Conservation (phyloP, 768 basidiomycete genomes). For the Naganishia friedmannii region DNA sequence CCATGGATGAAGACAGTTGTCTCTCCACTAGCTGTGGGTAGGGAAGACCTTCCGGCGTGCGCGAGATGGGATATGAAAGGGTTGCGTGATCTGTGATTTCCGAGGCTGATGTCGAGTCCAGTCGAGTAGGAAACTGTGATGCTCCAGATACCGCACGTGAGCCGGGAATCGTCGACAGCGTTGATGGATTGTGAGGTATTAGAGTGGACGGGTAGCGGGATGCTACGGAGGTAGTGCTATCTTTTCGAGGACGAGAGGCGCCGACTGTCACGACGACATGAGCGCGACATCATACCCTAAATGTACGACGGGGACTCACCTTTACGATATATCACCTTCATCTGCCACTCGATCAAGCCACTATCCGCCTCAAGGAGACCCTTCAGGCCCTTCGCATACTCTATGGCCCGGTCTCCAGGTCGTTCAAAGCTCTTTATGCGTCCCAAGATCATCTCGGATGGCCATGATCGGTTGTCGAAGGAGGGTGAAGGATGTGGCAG, state of each 20-base stretch:
- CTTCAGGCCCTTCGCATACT: conserved; percentile 46
- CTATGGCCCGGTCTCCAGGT: conserved; percentile 47
- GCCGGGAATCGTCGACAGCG: conserved; percentile 2
- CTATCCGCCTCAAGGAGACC: conserved; percentile 44
- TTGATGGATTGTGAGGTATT: neutral
- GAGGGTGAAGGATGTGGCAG: conserved; percentile 54
- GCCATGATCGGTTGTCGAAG: conserved; percentile 41
- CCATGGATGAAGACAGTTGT: neutral
- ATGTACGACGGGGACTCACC: conserved; percentile 33
- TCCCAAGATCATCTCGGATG: conserved; percentile 48
- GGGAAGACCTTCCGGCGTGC: conserved; percentile 11
- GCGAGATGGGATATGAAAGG: conserved; percentile 7
- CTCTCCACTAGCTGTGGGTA: conserved; percentile 16
- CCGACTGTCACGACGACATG: neutral
- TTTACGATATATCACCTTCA: conserved; percentile 28
- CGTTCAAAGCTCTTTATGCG: conserved; percentile 44
- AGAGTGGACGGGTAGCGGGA: neutral
- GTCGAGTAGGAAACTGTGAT: conserved; percentile 24
- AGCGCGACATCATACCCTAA: neutral
- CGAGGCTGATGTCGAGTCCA: conserved; percentile 16
- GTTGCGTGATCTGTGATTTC: conserved; percentile 16
- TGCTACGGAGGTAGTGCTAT: conserved; percentile 1
- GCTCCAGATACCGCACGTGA: conserved; percentile 26
- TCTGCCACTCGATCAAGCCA: conserved; percentile 46
- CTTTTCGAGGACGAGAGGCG: neutral